Conservation (phyloP, 345 rosid genomes). For the Eucalyptus shirleyi region DNA sequence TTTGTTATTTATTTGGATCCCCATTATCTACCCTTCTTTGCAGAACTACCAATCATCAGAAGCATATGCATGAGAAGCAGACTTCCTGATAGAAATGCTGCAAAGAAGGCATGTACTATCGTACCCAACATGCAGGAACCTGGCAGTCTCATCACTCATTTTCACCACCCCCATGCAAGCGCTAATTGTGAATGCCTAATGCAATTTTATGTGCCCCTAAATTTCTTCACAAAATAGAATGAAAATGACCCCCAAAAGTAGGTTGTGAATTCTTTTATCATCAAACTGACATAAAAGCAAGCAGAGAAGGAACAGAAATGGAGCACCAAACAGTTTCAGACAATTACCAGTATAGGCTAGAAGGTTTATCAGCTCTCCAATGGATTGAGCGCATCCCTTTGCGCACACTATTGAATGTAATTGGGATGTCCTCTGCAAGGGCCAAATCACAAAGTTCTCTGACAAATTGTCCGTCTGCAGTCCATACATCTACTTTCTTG, state of each 20-base stretch:
- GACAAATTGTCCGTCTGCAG: constrained; percentile 58
- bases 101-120: too few species aligned
- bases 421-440: constrained; percentile 93
- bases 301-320: neutral
- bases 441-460: constrained; percentile 90
- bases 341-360: constrained; percentile 77
- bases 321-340: neutral
- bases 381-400: constrained; percentile 84
- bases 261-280: neutral
- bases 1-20: too few species aligned
- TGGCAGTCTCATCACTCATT: too few species aligned
- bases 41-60: too few species aligned
- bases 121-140: too few species aligned
- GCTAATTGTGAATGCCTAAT: too few species aligned
- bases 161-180: too few species aligned
- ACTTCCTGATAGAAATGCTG: too few species aligned
- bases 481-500: constrained; percentile 84
- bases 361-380: constrained; percentile 96
- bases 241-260: neutral
- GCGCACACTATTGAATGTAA: constrained; percentile 75
- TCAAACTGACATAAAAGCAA: neutral
- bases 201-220: neutral
- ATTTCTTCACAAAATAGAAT: neutral
- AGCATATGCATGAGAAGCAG: too few species aligned
- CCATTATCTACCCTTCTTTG: too few species aligned